Evolutionary conservation across 225 moss, liverwort and hornwort species (phyloP), one percentile per base, ranked within the genome.

Genomic region (Takakia lepidozioides): DNA sequence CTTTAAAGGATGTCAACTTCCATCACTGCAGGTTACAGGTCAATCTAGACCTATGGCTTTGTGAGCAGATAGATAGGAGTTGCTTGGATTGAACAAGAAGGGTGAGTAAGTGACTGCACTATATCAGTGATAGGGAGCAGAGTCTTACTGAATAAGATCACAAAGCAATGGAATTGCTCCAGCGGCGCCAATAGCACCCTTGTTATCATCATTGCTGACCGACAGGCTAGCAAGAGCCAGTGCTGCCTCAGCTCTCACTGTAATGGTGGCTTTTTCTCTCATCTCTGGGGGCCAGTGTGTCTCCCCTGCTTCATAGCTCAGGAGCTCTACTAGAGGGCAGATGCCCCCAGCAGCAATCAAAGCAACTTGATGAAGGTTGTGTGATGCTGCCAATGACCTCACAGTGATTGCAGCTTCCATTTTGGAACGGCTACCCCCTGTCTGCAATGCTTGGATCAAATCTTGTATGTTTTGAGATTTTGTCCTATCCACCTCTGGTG

Each of bases 91-190:
- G n/a, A n/a, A n/a, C n/a, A n/a, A n/a, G n/a, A n/a, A n/a, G n/a
- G n/a, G n/a, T n/a, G n/a, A n/a, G n/a, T n/a, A n/a, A n/a, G n/a
- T n/a, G n/a, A n/a, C n/a, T n/a, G n/a, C n/a, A n/a, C n/a, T 22
- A 3, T 20, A 46, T 32, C 22, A 19, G 32, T 7, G 3, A 39
- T 23, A 16, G 10, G 44, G 39, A 51, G 32, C 23, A 16, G 19
- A 27, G 28, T 27, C 84, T 81, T 81, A 88, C 84, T 61, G 67
- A 63, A 88, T 84, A 27, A 88, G 71, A 26, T 78, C 67, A 71
- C 84, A 88, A 50, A 88, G 80, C 3, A 84, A 18, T 49, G 87
- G 84, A 63, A 88, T 81, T 15, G 84, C 87, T 60, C 81, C 81
- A 2, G 61, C 60, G 19, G 19, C 62, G 5, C 81, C 84, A 60